phyloP scores from a whole-genome alignment of 73 alveolate species.

The Strombidium stylifer region DNA sequence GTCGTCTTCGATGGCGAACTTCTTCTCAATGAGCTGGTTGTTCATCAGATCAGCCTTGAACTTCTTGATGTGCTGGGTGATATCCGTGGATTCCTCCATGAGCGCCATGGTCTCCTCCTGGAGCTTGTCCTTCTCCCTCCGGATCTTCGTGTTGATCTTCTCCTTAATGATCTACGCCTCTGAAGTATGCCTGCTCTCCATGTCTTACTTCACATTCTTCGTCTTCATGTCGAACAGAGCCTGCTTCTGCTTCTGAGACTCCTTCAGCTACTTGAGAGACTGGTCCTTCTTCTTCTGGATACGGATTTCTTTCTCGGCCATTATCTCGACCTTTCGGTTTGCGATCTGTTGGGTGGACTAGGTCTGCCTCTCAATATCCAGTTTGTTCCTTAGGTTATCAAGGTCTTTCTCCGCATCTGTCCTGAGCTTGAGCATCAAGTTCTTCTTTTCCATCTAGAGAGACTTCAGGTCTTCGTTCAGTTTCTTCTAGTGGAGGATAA shows the following conservation, averaged over 20 bases:
- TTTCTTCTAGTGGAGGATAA: constrained; percentile 28
- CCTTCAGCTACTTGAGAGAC: constrained; percentile 5
- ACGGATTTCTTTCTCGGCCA: constrained; percentile 15
- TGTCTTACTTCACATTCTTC: background rate
- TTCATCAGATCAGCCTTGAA: constrained; percentile 19
- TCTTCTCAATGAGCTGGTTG: background rate
- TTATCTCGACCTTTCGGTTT: background rate
- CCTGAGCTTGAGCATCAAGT: constrained; percentile 13
- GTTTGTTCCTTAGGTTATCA: constrained; percentile 27
- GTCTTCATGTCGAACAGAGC: background rate
- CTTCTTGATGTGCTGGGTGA: constrained; percentile 2
- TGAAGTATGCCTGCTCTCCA: constrained; percentile 11
- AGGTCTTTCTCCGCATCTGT: constrained; percentile 36
- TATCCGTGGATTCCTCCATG: constrained; percentile 26
- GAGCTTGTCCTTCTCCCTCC: constrained; percentile 9
- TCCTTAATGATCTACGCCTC: constrained; percentile 14
- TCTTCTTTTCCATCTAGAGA: constrained; percentile 19
- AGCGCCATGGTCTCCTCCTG: constrained; percentile 5
- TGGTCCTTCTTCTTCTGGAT: constrained; percentile 6
- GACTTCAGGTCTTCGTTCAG: constrained; percentile 35
- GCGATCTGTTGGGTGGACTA: background rate
- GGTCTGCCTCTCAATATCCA: background rate
- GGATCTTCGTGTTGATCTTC: background rate
- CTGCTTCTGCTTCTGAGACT: constrained; percentile 4
- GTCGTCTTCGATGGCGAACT: constrained; percentile 13